Conservation (phyloP, 176 grass and related monocot genomes). For the Thinopyrum elongatum region DNA sequence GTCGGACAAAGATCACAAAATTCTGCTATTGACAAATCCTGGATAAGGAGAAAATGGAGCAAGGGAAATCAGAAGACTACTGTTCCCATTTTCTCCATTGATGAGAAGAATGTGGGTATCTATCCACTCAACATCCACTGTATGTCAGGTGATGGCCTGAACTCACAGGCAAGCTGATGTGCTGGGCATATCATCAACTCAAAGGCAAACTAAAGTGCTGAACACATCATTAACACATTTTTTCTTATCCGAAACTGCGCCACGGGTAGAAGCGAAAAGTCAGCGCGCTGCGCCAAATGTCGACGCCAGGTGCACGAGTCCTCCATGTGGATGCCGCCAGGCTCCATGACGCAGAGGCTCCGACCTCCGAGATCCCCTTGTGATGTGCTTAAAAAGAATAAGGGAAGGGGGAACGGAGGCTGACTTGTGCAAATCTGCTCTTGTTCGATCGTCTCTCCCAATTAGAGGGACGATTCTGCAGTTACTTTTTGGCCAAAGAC, state of each 20-base stretch:
- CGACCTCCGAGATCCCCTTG: constrained; percentile 2
- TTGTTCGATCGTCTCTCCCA: not conserved
- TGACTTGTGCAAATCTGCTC: not conserved
- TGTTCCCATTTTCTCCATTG: not conserved
- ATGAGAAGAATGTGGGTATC: constrained; percentile 29
- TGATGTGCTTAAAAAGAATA: not conserved
- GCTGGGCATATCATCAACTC: constrained; percentile 23
- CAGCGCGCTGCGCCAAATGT: constrained; percentile 19
- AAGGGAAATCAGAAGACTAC: not conserved
- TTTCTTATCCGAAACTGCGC: constrained; percentile 7
- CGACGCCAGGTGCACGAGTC: constrained; percentile 11
- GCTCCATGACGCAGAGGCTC: not conserved
- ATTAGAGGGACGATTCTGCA: not conserved
- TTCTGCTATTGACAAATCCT: not conserved
- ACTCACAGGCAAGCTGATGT: not conserved
- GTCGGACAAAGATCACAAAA: not conserved
- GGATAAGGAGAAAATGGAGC: not conserved
- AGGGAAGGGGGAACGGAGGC: not conserved
- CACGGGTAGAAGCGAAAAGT: not conserved
- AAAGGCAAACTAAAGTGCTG: not conserved
- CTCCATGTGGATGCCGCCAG: constrained; percentile 7
- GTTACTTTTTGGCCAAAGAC: not conserved
- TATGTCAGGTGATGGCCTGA: constrained; percentile 21
- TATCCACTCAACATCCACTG: constrained; percentile 28
- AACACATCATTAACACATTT: constrained; percentile 25